phyloP scores from a whole-genome alignment of 176 grass and related monocot genomes.

The Oryza brachyantha region DNA sequence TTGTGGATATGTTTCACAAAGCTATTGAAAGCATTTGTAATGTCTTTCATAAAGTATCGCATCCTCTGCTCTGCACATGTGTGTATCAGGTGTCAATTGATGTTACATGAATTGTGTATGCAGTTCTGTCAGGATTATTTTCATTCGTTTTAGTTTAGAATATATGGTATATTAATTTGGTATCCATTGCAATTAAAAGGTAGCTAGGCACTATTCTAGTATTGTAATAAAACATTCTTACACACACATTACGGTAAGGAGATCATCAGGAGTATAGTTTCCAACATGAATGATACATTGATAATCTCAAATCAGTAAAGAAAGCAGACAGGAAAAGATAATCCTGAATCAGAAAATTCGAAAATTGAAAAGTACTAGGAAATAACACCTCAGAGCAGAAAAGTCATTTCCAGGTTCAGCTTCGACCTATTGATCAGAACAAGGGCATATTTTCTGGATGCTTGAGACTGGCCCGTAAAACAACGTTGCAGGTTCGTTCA shows the following conservation, averaged over 20 bases:
- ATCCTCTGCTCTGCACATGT: no score
- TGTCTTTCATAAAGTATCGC: no score
- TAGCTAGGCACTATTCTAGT: no score
- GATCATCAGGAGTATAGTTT: background rate
- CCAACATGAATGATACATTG: background rate
- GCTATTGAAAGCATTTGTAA: no score
- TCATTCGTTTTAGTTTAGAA: no score
- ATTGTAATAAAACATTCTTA: no score
- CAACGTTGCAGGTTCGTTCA: conserved; percentile 60
- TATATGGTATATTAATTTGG: no score
- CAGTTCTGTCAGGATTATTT: no score
- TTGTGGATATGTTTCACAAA: no score
- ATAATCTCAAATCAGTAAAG: background rate
- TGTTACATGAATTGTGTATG: no score
- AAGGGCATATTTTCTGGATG: conserved; percentile 53
- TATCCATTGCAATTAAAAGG: no score
- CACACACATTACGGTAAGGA: background rate
- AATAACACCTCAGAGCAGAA: conserved; percentile 63
- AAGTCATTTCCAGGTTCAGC: conserved; percentile 79
- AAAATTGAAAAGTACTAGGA: background rate
- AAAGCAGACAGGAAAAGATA: background rate
- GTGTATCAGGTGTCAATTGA: no score
- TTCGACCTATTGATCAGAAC: conserved; percentile 79
- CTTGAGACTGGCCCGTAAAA: conserved; percentile 73
- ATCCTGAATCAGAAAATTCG: conserved; percentile 1